Conservation (phyloP, 176 grass and related monocot genomes). For the Puya raimondii region DNA sequence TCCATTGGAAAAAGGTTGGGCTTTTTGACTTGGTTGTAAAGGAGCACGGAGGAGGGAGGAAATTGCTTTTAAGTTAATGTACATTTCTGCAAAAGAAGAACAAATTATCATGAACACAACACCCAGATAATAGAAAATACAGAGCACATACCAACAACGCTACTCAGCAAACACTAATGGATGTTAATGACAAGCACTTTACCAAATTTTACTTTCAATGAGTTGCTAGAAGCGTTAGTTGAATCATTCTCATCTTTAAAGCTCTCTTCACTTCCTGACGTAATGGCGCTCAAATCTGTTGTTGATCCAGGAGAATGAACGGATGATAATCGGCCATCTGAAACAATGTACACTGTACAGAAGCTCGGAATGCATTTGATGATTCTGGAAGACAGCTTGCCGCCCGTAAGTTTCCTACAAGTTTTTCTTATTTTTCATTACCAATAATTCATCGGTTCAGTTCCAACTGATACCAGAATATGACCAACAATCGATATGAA, state of each 20-base stretch:
- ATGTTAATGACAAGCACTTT: constrained; percentile 4
- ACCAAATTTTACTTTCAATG: constrained; percentile 24
- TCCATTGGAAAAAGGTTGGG: background rate
- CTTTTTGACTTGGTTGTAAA: background rate
- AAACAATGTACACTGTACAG: constrained; percentile 40
- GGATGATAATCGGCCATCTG: constrained; percentile 30
- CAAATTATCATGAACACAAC: no score
- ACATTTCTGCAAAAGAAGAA: background rate
- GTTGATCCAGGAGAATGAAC: constrained; percentile 32
- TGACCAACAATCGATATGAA: no score
- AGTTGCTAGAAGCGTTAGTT: constrained; percentile 9
- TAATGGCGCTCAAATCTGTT: constrained; percentile 11
- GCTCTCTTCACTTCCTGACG: constrained; percentile 17
- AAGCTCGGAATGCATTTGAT: constrained; percentile 31
- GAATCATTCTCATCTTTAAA: constrained; percentile 28
- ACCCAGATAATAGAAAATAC: constrained; percentile 9
- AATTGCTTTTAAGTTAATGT: background rate
- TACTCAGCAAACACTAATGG: constrained; percentile 4
- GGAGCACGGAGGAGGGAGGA: background rate
- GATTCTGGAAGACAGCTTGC: constrained; percentile 29
- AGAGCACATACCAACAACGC: constrained; percentile 11
- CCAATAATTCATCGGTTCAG: background rate
- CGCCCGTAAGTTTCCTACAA: constrained; percentile 29
- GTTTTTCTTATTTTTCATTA: background rate
- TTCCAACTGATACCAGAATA: no score